Percentiles rank a stretch among this genome's conserved stretches.
These are phyloP conservation scores for Juglanconis oblonga DNA, from an alignment of 2,329 filamentous ascomycete genomes.

Conservation along the genomic window DNA sequence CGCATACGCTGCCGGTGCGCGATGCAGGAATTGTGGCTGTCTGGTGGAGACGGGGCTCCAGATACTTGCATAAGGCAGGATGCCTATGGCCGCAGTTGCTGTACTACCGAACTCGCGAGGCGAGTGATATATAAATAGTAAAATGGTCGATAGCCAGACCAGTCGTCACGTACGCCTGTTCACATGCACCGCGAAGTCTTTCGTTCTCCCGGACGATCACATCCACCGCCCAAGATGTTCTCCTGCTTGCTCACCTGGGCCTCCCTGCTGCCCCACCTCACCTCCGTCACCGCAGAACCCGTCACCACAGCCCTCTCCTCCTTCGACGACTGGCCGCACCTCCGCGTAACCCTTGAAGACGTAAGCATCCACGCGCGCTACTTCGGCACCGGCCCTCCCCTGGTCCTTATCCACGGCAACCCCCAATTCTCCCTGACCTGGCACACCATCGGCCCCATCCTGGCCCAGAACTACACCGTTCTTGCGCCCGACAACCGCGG, in stretches of 20 bases:
- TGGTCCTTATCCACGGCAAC: constrained; percentile 40
- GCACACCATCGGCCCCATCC: constrained; percentile 36
- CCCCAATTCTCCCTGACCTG: constrained; percentile 39
- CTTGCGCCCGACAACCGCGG: constrained; percentile 41
- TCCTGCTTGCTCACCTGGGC: neutral
- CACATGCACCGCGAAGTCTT: neutral
- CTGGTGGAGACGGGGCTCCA: neutral
- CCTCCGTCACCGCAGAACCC: neutral
- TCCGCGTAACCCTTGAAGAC: constrained; percentile 33
- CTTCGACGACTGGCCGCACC: constrained; percentile 35
- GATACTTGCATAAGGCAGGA: neutral
- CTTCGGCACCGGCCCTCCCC: constrained; percentile 35
- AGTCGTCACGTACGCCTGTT: neutral
- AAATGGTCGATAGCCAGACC: neutral
- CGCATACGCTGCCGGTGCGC: neutral
- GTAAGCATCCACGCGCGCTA: constrained; percentile 42
- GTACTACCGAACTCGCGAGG: neutral
- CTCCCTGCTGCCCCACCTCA: neutral
- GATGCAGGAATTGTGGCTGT: neutral
- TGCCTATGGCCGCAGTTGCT: neutral
- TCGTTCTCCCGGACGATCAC: neutral
- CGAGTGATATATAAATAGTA: neutral
- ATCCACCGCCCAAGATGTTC: neutral
- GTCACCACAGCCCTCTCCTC: neutral
- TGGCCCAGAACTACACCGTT: constrained; percentile 40